Evolutionary conservation across 495 filamentous ascomycete genomes (phyloP), one percentile per base, ranked within the genome.

Genomic region (Penicillium fimorum): DNA sequence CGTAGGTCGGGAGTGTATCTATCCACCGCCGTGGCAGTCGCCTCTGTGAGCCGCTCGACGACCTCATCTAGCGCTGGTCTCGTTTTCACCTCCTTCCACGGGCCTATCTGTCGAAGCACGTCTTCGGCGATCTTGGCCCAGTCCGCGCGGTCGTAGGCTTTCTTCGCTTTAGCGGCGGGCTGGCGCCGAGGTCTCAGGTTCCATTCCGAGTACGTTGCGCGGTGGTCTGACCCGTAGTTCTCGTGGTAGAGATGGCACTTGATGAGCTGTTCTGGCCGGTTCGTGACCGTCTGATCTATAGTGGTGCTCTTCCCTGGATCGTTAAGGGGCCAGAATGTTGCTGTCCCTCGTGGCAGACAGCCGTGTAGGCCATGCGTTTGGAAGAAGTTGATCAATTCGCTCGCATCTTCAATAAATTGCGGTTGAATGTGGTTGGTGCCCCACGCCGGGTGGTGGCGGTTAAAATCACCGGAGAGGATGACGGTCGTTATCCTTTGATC

Each of bases 81-180:
- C 7, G 54, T 51, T 27, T 50, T 50, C n/a, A 56, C 50, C 22
- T 25, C 12, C 15, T 45, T 54, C 51, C n/a, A 57, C 24, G 47
- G 59, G 41, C 52, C 41, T 38, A 64, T 43, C 25, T 44, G 32
- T 9, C 12, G 46, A 2, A 27, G 40, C 30, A 65, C 43, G 18
- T 59, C 53, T n/a, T 55, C n/a, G 25, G 60, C 56, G 24, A 68
- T 62, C 46, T 57, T 62, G 13, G 3, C 2, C 66, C 49, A 71
- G 40, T 71, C 55, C 10, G 59, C 65, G 1, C 63, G 59, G 15
- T 67, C 58, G 20, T 71, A 67, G 10, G 53, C 64, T 45, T 61
- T 63, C 43, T 30, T 65, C 7, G 40, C n/a, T 33, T 65, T 63
- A 6, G 29, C 42, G 17, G 22, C 58, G 32, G 52, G 44, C 1